phyloP scores from a whole-genome alignment of 2,329 filamentous ascomycete genomes.

The Colletotrichum sp. region DNA sequence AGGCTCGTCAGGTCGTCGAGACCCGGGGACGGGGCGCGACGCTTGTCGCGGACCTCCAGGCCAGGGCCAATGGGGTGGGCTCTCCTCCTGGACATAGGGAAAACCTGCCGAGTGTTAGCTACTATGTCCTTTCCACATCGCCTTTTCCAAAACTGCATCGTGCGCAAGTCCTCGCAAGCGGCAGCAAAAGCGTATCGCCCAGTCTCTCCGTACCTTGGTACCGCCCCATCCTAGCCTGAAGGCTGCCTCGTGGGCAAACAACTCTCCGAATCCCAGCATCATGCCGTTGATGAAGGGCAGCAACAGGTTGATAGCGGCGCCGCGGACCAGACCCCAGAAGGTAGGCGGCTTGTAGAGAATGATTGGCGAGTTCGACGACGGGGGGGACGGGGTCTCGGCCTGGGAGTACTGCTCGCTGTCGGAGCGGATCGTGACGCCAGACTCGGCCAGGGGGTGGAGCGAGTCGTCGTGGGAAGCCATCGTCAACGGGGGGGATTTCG shows the following conservation, averaged over 20 bases:
- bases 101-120: conserved; percentile 48
- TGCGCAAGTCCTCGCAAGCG: background rate
- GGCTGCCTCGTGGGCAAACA: conserved; percentile 95
- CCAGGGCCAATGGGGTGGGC: conserved; percentile 78
- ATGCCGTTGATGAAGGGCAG: conserved; percentile 96
- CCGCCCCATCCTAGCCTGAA: conserved; percentile 92
- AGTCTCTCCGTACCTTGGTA: conserved; percentile 75
- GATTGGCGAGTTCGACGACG: conserved; percentile 70
- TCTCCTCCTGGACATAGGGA: conserved; percentile 64
- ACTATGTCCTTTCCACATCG: background rate
- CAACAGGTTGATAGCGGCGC: conserved; percentile 93
- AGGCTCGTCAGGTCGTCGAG: conserved; percentile 71
- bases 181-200: background rate
- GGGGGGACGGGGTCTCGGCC: conserved; percentile 65
- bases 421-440: conserved; percentile 78
- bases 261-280: conserved; percentile 97
- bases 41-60: conserved; percentile 77
- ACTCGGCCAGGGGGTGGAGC: conserved; percentile 65
- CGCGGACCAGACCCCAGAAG: conserved; percentile 82
- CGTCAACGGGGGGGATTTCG: conserved; percentile 12
- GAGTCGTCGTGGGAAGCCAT: conserved; percentile 59
- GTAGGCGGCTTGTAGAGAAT: conserved; percentile 91
- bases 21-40: conserved; percentile 60
- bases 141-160: background rate
- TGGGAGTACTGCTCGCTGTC: conserved; percentile 85